Percentiles rank a stretch among this genome's conserved stretches.
Conservation (phyloP, 163 green algal species). For the Chloroidium sp. region DNA sequence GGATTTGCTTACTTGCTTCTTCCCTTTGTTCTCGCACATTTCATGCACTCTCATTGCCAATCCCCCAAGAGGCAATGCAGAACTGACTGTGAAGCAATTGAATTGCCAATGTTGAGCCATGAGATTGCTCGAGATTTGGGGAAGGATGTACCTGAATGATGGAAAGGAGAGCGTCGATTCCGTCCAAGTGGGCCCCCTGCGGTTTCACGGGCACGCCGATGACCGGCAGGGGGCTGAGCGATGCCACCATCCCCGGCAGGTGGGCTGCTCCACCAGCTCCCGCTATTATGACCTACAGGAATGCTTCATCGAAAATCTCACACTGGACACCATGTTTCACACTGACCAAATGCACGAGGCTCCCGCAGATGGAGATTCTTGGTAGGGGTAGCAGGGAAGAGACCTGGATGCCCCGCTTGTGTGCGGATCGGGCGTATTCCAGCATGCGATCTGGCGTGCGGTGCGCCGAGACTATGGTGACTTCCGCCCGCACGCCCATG, state of each 20-base stretch:
- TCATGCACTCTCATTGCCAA: too few species aligned
- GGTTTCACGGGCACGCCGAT: slow-evolving; percentile 92
- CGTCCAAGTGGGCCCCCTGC: slow-evolving; percentile 73
- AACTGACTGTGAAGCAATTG: too few species aligned
- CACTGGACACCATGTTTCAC: too few species aligned
- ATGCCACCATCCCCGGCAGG: slow-evolving; percentile 95
- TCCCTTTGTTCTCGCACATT: too few species aligned
- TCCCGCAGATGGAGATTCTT: too few species aligned
- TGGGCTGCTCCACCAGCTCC: slow-evolving; percentile 89
- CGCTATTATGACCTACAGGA: slow-evolving; percentile 61
- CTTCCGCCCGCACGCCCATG: slow-evolving; percentile 79
- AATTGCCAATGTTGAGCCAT: not conserved
- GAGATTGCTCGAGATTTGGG: not conserved
- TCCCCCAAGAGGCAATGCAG: too few species aligned
- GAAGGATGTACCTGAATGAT: slow-evolving; percentile 70
- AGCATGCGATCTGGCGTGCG: slow-evolving; percentile 91
- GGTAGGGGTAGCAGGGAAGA: not conserved
- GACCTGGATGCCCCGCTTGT: slow-evolving; percentile 65
- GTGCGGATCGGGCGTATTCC: slow-evolving; percentile 75
- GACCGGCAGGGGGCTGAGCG: slow-evolving; percentile 91
- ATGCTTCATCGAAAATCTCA: too few species aligned
- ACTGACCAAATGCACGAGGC: too few species aligned
- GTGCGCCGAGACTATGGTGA: slow-evolving; percentile 92
- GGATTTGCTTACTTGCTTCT: too few species aligned
- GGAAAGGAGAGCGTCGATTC: slow-evolving; percentile 88